Evolutionary conservation across 2,329 filamentous ascomycete genomes (phyloP).

Genomic region (Sclerotiophoma versabilis): DNA sequence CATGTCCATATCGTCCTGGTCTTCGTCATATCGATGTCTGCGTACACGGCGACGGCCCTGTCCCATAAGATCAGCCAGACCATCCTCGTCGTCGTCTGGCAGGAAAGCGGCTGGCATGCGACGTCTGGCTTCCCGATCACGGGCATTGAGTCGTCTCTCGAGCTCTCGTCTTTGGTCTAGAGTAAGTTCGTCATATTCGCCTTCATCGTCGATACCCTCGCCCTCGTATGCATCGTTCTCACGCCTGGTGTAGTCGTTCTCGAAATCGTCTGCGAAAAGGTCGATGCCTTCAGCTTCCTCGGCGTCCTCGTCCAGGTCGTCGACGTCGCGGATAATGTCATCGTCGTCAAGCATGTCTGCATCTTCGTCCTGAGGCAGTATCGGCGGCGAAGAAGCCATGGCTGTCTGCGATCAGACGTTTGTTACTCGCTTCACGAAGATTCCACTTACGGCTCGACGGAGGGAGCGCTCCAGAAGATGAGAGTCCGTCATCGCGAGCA

Average conservation of each 20-base stretch:
- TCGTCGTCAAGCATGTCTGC: constrained; percentile 74
- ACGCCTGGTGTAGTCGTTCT: constrained; percentile 64
- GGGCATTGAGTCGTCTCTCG: constrained; percentile 74
- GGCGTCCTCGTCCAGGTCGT: constrained; percentile 72
- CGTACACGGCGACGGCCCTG: constrained; percentile 75
- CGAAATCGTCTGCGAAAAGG: constrained; percentile 73
- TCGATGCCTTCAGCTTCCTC: constrained; percentile 75
- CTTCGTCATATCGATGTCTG: constrained; percentile 92
- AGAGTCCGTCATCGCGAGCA: constrained; percentile 66
- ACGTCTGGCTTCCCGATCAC: constrained; percentile 73
- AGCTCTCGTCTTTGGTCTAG: constrained; percentile 71
- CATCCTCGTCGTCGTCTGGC: constrained; percentile 83
- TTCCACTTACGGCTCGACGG: constrained; percentile 68
- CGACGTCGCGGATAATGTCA: constrained; percentile 69
- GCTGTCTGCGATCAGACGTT: constrained; percentile 50
- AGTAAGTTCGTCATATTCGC: constrained; percentile 76
- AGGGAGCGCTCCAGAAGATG: constrained; percentile 64
- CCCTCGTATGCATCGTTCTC: constrained; percentile 70
- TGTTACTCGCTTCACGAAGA: neutral
- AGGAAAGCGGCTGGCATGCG: constrained; percentile 76
- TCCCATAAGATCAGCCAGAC: constrained; percentile 81
- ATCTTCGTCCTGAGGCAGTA: constrained; percentile 72
- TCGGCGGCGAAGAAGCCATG: constrained; percentile 66
- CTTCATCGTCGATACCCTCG: constrained; percentile 80
- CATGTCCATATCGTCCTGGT: constrained; percentile 87